Conservation (phyloP, 129 eudicot species). For the Flaveria linearis region DNA sequence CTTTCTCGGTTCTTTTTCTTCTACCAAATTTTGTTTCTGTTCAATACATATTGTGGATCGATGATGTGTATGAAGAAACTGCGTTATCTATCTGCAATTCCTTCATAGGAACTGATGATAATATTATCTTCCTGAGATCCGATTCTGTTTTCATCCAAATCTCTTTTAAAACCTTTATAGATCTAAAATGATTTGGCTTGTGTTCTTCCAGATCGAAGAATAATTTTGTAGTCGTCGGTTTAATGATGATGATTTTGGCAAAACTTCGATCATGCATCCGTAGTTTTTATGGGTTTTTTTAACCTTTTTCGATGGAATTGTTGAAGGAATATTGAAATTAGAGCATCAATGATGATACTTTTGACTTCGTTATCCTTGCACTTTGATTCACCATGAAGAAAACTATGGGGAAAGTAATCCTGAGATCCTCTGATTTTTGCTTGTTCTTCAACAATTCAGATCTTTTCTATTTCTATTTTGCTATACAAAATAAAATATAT, state of each 20-base stretch:
- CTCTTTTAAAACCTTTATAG: too few relatives aligned
- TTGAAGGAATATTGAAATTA: slow-evolving; percentile 2
- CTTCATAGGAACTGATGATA: slow-evolving; percentile 40
- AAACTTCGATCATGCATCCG: too few relatives aligned
- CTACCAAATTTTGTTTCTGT: background rate
- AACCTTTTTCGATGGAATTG: background rate
- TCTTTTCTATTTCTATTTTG: too few relatives aligned
- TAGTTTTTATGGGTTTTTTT: too few relatives aligned
- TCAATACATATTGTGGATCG: background rate
- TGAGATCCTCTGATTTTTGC: slow-evolving; percentile 33
- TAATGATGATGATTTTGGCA: background rate
- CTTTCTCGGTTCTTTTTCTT: background rate
- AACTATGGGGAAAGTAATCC: slow-evolving; percentile 40
- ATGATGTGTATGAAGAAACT: slow-evolving; percentile 30
- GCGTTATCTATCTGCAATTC: slow-evolving; percentile 59
- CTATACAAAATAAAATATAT: too few relatives aligned
- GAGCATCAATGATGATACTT: slow-evolving; percentile 37
- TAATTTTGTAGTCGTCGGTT: too few relatives aligned
- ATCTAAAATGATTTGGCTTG: too few relatives aligned
- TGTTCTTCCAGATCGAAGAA: too few relatives aligned
- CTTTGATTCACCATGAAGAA: slow-evolving; percentile 47
- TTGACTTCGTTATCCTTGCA: slow-evolving; percentile 51
- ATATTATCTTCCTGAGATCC: slow-evolving; percentile 9
- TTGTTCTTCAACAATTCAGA: background rate
- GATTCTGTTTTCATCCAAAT: background rate